phyloP scores from a whole-genome alignment of 2,329 filamentous ascomycete genomes.

The Fusarium sp. region DNA sequence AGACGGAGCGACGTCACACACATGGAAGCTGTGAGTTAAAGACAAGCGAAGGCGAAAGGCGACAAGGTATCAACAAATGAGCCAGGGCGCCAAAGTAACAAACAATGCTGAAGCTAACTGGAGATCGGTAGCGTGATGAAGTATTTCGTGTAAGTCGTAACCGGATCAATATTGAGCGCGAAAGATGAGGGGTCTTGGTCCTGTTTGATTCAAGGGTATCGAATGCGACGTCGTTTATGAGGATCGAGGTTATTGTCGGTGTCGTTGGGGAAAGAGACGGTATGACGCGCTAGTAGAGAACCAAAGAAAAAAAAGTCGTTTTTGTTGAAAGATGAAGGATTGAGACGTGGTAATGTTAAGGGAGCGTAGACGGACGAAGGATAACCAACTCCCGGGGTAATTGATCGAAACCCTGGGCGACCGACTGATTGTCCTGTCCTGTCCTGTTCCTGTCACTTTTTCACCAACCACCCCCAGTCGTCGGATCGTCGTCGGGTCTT shows the following conservation, averaged over 20 bases:
- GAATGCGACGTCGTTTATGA: constrained; percentile 33
- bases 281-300: not conserved
- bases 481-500: constrained; percentile 28
- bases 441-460: constrained; percentile 16
- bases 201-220: constrained; percentile 14
- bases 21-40: constrained; percentile 60
- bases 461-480: constrained; percentile 38
- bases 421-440: constrained; percentile 6
- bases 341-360: constrained; percentile 23
- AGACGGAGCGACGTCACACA: constrained; percentile 57
- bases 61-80: constrained; percentile 21
- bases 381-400: constrained; percentile 24
- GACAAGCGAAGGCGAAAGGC: constrained; percentile 18
- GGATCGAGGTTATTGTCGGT: constrained; percentile 1
- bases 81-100: constrained; percentile 18
- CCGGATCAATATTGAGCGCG: constrained; percentile 19
- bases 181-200: constrained; percentile 6
- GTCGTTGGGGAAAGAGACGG: constrained; percentile 5
- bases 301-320: not conserved
- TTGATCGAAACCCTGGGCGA: constrained; percentile 32
- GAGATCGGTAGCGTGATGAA: constrained; percentile 13
- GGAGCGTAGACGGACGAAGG: constrained; percentile 24
- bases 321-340: constrained; percentile 18
- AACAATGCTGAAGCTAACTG: constrained; percentile 11
- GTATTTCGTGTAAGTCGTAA: constrained; percentile 35